Base-by-base conservation (phyloP, 805 yeast genomes). In the Spathaspora hagerdaliae region DNA sequence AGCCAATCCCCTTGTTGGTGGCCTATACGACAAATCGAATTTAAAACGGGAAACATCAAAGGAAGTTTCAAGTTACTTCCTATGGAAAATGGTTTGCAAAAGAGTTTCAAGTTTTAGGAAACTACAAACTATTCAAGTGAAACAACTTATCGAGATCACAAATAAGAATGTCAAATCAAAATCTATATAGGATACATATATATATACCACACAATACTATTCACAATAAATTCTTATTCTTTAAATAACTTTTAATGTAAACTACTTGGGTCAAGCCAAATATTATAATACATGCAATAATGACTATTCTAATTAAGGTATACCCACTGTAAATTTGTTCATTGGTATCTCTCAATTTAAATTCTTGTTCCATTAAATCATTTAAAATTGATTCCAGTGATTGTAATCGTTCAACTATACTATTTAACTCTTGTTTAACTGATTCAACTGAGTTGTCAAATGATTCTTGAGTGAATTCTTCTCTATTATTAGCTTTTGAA, bases 321-420 rank as follows among this genome's bases (percentile, higher is more conserved):
- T 67, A 69, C 13, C 60, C 60, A 26, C 60, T 55, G 42, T 51
- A 71, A 32, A 71, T 71, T 24, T 54, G 56, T 48, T 71, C 77
- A 51, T 71, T 71, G 35, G 59, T 61, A 45, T 69, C 67, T 48
- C 77, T 49, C 34, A 71, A 52, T 44, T 53, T 56, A 15, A 46
- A 57, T 48, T 71, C 75, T 41, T 65, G 67, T 15, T 59, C 59
- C 51, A 66, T 50, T 36, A 71, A 54, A 15, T 58, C 56, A 31
- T 53, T 35, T 13, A 70, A 54, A 8, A 61, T 57, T 3, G 45
- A 38, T 36, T 61, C 65, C 2, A 71, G 61, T 35, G 57, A 54
- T 33, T 60, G 43, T 39, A 71, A 58, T 41, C 56, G 63, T 32
- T 62, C 69, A 1, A 58, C 54, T 12, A 69, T 62, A 15, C 57